Evolutionary conservation across 2,329 filamentous ascomycete species (phyloP).

Genomic region (Fusarium ambrosium): DNA sequence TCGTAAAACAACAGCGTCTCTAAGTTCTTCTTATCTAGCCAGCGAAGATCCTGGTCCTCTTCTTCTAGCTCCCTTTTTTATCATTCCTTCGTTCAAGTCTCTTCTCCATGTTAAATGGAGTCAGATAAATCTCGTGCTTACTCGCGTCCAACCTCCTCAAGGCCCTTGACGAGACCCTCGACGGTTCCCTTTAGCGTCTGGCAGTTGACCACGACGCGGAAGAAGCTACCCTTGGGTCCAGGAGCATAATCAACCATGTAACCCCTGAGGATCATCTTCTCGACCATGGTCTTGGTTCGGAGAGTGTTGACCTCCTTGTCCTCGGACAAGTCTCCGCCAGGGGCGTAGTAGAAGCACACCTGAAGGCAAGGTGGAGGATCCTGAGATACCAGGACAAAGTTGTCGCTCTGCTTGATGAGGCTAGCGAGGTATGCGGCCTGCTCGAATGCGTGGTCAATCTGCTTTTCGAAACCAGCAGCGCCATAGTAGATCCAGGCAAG

Average conservation of each 20-base stretch:
- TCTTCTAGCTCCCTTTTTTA: not conserved
- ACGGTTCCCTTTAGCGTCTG: slow-evolving; percentile 67
- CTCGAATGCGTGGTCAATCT: slow-evolving; percentile 80
- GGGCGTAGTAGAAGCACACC: slow-evolving; percentile 92
- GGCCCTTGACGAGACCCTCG: slow-evolving; percentile 65
- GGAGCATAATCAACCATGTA: slow-evolving; percentile 75
- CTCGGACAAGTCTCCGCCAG: slow-evolving; percentile 61
- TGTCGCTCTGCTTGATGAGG: slow-evolving; percentile 65
- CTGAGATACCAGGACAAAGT: slow-evolving; percentile 80
- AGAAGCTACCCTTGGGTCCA: slow-evolving; percentile 67
- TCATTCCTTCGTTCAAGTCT: not conserved
- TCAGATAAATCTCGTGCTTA: not conserved
- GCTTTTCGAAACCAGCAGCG: slow-evolving; percentile 75
- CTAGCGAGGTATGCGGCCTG: slow-evolving; percentile 77
- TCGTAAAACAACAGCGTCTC: not conserved
- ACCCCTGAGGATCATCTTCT: slow-evolving; percentile 62
- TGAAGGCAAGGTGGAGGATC: slow-evolving; percentile 90
- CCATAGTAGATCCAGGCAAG: slow-evolving; percentile 94
- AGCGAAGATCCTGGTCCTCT: not conserved
- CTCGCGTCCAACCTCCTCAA: slow-evolving; percentile 61
- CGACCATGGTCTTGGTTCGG: slow-evolving; percentile 63
- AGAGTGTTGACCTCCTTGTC: slow-evolving; percentile 62
- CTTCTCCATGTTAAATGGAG: not conserved
- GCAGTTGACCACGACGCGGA: slow-evolving; percentile 71
- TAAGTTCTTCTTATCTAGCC: not conserved